Evolutionary conservation across 306 rosid species (phyloP).

Genomic region (Gynostemma pentaphyllum): DNA sequence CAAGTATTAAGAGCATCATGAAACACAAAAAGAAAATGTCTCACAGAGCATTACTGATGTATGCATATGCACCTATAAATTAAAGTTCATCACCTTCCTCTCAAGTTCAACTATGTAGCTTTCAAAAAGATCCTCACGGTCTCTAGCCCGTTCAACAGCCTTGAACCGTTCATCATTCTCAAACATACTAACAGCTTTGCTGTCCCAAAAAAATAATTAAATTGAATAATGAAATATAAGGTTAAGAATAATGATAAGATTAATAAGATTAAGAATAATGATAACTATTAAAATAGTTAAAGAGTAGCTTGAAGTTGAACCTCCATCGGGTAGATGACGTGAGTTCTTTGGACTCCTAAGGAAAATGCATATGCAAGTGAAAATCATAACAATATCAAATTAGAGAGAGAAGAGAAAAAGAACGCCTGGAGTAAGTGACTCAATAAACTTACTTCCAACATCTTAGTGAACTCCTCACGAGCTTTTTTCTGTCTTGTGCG

Average conservation of each 20-base stretch:
- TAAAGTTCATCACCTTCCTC: conserved; percentile 53
- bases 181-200: conserved; percentile 84
- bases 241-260: background rate
- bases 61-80: background rate
- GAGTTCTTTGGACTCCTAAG: conserved; percentile 90
- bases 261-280: background rate
- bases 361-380: conserved; percentile 14
- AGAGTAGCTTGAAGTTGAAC: conserved; percentile 33
- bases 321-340: conserved; percentile 93
- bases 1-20: too few relatives aligned
- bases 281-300: conserved; percentile 14
- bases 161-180: conserved; percentile 90
- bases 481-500: conserved; percentile 93
- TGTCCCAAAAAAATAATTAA: conserved; percentile 31
- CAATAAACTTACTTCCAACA: conserved; percentile 77
- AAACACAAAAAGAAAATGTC: background rate
- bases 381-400: background rate
- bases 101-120: conserved; percentile 95
- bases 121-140: conserved; percentile 89
- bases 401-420: background rate
- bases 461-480: conserved; percentile 87
- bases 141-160: conserved; percentile 82
- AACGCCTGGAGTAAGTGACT: background rate
- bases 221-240: conserved; percentile 16
- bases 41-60: background rate